Percentiles rank a stretch among this genome's conserved stretches.
These are phyloP conservation scores for Lipomyces starkeyi DNA, from an alignment of 805 yeast genomes.

Conservation along the genomic window DNA sequence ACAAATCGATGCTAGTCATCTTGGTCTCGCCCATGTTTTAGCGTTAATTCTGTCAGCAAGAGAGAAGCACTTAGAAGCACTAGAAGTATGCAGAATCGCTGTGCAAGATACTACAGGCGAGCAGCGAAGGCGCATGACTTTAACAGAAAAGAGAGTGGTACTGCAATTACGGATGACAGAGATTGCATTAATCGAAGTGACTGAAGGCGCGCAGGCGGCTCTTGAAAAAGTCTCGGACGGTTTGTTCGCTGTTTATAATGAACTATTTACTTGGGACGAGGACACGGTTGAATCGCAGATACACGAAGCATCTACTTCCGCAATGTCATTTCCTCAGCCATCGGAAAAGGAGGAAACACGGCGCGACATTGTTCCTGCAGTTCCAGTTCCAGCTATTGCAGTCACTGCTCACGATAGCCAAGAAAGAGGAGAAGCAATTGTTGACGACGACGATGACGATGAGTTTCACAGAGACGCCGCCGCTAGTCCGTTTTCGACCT, in stretches of 20 bases:
- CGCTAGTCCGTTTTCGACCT: neutral
- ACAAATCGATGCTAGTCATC: slow-evolving; percentile 21
- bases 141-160: slow-evolving; percentile 31
- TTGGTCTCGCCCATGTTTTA: slow-evolving; percentile 32
- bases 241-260: slow-evolving; percentile 32
- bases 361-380: slow-evolving; percentile 26
- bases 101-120: slow-evolving; percentile 12
- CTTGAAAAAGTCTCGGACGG: slow-evolving; percentile 35
- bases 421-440: neutral
- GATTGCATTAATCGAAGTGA: slow-evolving; percentile 31
- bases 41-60: slow-evolving; percentile 28
- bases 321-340: slow-evolving; percentile 22
- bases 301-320: slow-evolving; percentile 37
- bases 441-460: slow-evolving; percentile 17
- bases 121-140: slow-evolving; percentile 22
- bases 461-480: slow-evolving; percentile 1
- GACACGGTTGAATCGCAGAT: slow-evolving; percentile 38
- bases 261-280: slow-evolving; percentile 37
- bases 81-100: slow-evolving; percentile 19
- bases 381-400: slow-evolving; percentile 25
- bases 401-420: slow-evolving; percentile 6
- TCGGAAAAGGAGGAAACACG: slow-evolving; percentile 27
- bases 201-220: slow-evolving; percentile 33
- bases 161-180: slow-evolving; percentile 33
- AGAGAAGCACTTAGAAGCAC: slow-evolving; percentile 24